Conservation (phyloP, 2,329 filamentous ascomycete genomes). For the Aspergillus fructus region DNA sequence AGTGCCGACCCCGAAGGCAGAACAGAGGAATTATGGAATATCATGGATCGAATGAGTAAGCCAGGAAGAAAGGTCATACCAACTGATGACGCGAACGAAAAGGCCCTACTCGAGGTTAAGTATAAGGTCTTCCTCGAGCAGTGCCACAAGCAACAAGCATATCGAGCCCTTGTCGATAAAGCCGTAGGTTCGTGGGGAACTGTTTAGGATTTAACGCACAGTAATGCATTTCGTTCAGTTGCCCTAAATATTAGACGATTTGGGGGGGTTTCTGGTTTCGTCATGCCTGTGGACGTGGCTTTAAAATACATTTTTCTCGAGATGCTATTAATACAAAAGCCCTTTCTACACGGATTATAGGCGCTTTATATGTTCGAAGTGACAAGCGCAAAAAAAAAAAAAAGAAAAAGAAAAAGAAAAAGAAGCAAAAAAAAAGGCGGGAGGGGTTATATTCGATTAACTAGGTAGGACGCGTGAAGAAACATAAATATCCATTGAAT, state of each 20-base stretch:
- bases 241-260: neutral
- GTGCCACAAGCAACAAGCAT: slow-evolving; percentile 79
- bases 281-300: neutral
- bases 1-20: slow-evolving; percentile 73
- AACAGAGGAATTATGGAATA: slow-evolving; percentile 86
- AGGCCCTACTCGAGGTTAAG: slow-evolving; percentile 79
- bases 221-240: neutral
- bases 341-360: neutral
- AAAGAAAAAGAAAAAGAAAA: no score
- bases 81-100: slow-evolving; percentile 68
- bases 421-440: no score
- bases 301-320: neutral
- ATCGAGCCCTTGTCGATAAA: slow-evolving; percentile 75
- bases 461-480: neutral
- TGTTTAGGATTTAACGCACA: neutral
- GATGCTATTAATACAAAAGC: neutral
- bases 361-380: no score
- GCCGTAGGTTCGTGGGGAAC: slow-evolving; percentile 47
- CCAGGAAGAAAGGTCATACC: slow-evolving; percentile 81
- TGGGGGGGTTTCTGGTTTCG: neutral
- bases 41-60: slow-evolving; percentile 98
- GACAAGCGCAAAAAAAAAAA: no score
- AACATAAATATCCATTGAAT: neutral
- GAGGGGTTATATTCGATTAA: no score
- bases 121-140: slow-evolving; percentile 96